A percentile compares a stretch with the other conserved stretches of the same genome.
These are phyloP conservation scores for Mycena olivaceomarginata DNA, from an alignment of 768 basidiomycete species.

Conservation along the genomic window DNA sequence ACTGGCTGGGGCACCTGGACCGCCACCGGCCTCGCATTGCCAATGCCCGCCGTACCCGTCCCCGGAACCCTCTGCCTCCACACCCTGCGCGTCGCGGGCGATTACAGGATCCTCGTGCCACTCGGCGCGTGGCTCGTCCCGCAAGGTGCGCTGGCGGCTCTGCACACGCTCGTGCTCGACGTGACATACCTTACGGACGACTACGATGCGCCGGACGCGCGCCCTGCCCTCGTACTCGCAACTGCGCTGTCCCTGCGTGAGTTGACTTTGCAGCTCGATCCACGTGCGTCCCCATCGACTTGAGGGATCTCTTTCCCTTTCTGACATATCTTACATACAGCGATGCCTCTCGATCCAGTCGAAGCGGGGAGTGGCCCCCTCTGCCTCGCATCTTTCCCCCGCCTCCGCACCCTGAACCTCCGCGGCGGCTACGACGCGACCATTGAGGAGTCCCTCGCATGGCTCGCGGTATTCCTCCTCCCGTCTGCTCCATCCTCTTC, in stretches of 20 bases:
- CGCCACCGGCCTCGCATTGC: not conserved
- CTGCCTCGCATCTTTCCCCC: constrained; percentile 15
- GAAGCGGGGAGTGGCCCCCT: not conserved
- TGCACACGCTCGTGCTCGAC: constrained; percentile 32
- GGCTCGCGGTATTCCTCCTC: constrained; percentile 30
- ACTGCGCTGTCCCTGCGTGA: constrained; percentile 9
- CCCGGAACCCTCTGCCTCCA: constrained; percentile 23
- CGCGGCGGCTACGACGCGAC: constrained; percentile 18
- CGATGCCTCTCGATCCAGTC: constrained; percentile 6
- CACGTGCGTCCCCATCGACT: constrained; percentile 16
- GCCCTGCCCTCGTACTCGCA: constrained; percentile 22
- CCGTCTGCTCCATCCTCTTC: not conserved
- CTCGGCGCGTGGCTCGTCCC: constrained; percentile 38
- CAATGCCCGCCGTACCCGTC: too few species aligned
- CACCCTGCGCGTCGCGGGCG: constrained; percentile 26
- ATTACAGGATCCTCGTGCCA: constrained; percentile 31
- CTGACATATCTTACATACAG: constrained; percentile 22
- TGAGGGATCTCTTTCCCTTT: not conserved
- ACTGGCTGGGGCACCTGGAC: constrained; percentile 20
- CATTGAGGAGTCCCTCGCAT: constrained; percentile 18
- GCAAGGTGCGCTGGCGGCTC: constrained; percentile 1
- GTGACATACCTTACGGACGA: constrained; percentile 24
- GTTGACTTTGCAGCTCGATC: constrained; percentile 37
- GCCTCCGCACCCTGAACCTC: constrained; percentile 30
- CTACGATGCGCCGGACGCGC: constrained; percentile 28